Conservation (phyloP, 345 rosid genomes). For the Pistacia atlantica region DNA sequence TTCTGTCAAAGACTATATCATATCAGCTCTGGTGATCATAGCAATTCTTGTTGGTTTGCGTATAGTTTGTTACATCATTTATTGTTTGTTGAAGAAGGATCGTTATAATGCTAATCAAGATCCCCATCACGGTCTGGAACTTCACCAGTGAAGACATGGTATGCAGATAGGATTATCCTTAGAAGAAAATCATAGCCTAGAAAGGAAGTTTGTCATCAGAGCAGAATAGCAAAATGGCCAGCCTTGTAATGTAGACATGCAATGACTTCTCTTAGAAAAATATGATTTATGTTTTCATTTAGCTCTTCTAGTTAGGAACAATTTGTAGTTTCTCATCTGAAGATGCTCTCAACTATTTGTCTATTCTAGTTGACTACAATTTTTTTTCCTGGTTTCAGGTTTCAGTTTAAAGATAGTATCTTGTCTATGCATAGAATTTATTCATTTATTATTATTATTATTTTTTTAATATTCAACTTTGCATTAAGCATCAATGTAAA, state of each 20-base stretch:
- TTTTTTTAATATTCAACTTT: too few species aligned
- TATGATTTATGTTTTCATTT: not conserved
- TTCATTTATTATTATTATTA: too few species aligned
- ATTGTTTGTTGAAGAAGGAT: constrained; percentile 30
- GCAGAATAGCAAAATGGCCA: not conserved
- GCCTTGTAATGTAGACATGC: not conserved
- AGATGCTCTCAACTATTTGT: too few species aligned
- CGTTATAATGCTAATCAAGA: constrained; percentile 10
- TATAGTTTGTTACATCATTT: constrained; percentile 29
- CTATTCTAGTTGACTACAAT: too few species aligned
- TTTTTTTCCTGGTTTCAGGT: too few species aligned
- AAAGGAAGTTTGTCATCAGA: not conserved
- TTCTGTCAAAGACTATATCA: constrained; percentile 27
- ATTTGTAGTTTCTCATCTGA: not conserved
- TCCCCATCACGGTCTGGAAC: constrained; percentile 13
- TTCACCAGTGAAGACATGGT: constrained; percentile 5
- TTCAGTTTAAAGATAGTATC: too few species aligned
- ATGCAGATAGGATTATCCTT: not conserved
- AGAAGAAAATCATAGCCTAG: not conserved
- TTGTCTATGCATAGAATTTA: too few species aligned
- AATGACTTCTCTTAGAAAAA: too few species aligned
- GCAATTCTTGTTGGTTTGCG: constrained; percentile 36
- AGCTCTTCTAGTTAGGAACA: not conserved
- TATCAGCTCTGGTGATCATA: constrained; percentile 37
- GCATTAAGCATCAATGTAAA: too few species aligned